A percentile compares a stretch with the other conserved stretches of the same genome.
Conservation (phyloP, 148 eudicot species). For the Rhododendron vialii region DNA sequence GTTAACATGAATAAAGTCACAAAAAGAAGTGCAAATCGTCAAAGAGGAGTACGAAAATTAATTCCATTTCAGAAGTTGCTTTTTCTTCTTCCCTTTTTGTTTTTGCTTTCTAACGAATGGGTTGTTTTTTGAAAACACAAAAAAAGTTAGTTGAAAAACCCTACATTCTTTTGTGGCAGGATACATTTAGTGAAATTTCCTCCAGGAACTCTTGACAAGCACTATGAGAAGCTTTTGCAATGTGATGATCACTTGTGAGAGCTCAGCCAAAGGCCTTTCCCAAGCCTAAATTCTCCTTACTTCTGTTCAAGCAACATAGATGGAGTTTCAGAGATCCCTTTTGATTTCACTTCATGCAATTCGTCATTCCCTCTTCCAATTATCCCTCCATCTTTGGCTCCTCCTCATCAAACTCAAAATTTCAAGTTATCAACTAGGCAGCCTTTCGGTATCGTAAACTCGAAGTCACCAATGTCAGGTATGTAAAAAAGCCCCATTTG, state of each 20-base stretch:
- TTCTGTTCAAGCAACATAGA: conserved; percentile 4
- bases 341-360: background rate
- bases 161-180: conserved; percentile 8
- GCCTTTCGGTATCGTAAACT: background rate
- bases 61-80: background rate
- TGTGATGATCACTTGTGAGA: conserved; percentile 17
- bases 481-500: background rate
- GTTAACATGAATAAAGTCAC: background rate
- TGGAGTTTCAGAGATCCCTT: background rate
- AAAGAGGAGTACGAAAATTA: background rate
- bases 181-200: conserved; percentile 25
- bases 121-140: background rate
- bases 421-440: background rate
- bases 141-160: background rate
- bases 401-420: background rate
- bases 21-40: background rate
- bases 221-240: conserved; percentile 30
- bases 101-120: background rate
- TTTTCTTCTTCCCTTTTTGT: too few species aligned
- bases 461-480: background rate
- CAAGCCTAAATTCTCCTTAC: background rate
- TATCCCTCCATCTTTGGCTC: background rate
- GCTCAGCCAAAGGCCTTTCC: conserved; percentile 17
- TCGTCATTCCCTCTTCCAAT: background rate
- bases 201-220: conserved; percentile 25